Evolutionary conservation across 768 basidiomycete genomes (phyloP).

Genomic region (Boletellus emodensis): DNA sequence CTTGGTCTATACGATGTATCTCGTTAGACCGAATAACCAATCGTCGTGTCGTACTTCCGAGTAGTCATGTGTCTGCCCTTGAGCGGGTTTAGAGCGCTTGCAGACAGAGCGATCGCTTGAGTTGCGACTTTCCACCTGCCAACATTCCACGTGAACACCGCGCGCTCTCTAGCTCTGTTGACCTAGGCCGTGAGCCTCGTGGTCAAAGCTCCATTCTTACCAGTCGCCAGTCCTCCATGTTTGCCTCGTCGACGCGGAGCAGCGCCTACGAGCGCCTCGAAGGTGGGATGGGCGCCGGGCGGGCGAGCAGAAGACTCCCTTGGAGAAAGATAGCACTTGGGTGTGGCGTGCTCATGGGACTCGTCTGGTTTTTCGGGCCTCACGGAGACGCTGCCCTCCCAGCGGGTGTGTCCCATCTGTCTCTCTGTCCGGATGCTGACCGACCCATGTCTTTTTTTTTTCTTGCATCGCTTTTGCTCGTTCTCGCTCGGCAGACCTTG

Average conservation of each 20-base stretch:
- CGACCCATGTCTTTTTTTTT: background rate
- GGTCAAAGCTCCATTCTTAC: constrained; percentile 11
- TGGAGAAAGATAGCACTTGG: constrained; percentile 72
- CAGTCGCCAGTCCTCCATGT: constrained; percentile 16
- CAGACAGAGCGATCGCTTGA: too few relatives aligned
- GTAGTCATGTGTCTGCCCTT: too few relatives aligned
- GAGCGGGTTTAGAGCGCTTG: too few relatives aligned
- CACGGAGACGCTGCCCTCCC: constrained; percentile 13
- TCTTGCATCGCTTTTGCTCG: background rate
- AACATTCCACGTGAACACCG: constrained; percentile 21
- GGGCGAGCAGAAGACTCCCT: constrained; percentile 32
- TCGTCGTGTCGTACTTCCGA: background rate
- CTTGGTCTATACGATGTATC: constrained; percentile 2
- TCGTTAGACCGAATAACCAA: constrained; percentile 4
- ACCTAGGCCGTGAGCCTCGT: constrained; percentile 24
- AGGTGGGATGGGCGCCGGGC: constrained; percentile 52
- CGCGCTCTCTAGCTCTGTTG: constrained; percentile 29
- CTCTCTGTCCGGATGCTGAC: too few relatives aligned
- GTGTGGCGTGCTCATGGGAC: constrained; percentile 48
- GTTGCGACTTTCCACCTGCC: background rate
- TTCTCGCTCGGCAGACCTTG: too few relatives aligned
- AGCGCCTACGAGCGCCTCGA: constrained; percentile 59
- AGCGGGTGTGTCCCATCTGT: constrained; percentile 11
- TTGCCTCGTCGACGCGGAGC: constrained; percentile 34
- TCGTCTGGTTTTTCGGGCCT: constrained; percentile 70